Evolutionary conservation across 345 rosid species (phyloP).

Genomic region (Erysimum cheiranthoides): DNA sequence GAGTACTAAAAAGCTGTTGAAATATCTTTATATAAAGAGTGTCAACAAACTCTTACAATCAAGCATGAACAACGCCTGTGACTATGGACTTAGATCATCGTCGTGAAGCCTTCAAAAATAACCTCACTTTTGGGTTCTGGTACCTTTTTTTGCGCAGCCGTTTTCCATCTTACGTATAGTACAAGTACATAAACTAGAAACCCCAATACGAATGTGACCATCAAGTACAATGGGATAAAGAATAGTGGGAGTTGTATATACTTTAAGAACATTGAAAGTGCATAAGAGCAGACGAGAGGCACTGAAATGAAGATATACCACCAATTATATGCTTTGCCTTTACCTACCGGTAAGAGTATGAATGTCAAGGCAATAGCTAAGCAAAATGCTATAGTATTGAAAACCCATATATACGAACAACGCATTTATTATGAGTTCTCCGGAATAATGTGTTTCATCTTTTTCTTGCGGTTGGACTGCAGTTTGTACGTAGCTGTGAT

Average conservation of each 20-base stretch:
- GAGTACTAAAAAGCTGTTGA: too few species aligned
- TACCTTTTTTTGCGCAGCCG: background rate
- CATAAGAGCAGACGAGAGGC: slow-evolving; percentile 12
- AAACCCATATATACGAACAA: slow-evolving; percentile 2
- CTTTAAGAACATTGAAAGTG: too few species aligned
- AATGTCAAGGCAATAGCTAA: slow-evolving; percentile 19
- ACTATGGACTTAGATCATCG: background rate
- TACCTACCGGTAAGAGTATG: slow-evolving; percentile 33
- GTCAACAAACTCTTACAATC: too few species aligned
- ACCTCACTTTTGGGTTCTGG: background rate
- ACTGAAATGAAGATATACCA: background rate
- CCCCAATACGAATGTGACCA: too few species aligned
- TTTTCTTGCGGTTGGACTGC: slow-evolving; percentile 11
- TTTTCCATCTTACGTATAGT: background rate
- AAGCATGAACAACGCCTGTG: too few species aligned
- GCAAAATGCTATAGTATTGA: slow-evolving; percentile 8
- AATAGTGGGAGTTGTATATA: too few species aligned
- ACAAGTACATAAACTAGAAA: background rate
- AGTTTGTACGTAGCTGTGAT: slow-evolving; percentile 31
- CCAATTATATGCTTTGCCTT: slow-evolving; percentile 11
- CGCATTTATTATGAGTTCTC: background rate
- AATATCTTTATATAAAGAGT: too few species aligned
- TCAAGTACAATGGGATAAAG: too few species aligned
- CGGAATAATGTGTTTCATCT: background rate
- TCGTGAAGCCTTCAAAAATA: background rate